These are phyloP conservation scores for Tricharina praecox DNA, from an alignment of 495 filamentous ascomycete species.

Conservation along the genomic window DNA sequence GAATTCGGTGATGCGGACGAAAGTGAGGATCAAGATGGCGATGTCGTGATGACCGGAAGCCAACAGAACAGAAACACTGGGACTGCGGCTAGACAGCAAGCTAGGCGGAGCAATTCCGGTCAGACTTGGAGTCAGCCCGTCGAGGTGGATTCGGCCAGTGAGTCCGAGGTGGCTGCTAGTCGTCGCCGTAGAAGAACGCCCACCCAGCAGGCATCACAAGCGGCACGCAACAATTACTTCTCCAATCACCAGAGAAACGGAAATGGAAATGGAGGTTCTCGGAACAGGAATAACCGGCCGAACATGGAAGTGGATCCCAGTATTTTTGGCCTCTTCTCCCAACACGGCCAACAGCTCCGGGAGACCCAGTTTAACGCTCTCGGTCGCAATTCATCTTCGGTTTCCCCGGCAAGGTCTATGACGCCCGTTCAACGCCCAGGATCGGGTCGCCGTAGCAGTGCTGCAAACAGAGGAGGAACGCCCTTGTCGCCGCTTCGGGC, in stretches of 20 bases:
- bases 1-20: conserved; percentile 23
- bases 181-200: conserved; percentile 8
- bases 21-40: conserved; percentile 19
- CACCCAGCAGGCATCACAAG: not conserved
- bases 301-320: conserved; percentile 14
- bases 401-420: conserved; percentile 19
- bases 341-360: conserved; percentile 10
- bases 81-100: not conserved
- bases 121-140: conserved; percentile 5
- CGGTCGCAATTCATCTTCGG: conserved; percentile 12
- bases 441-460: conserved; percentile 12
- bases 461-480: conserved; percentile 11
- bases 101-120: conserved; percentile 1
- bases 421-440: conserved; percentile 21
- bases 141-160: conserved; percentile 16
- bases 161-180: conserved; percentile 9
- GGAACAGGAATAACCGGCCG: conserved; percentile 6
- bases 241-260: conserved; percentile 11
- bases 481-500: conserved; percentile 10
- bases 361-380: conserved; percentile 17
- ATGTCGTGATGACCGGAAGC: conserved; percentile 15
- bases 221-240: conserved; percentile 9
- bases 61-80: not conserved
- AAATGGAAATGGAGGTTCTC: conserved; percentile 1
- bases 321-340: conserved; percentile 13